Evolutionary conservation across 352 stramenopile genomes (phyloP).

Genomic region (Phytopythium montanum): DNA sequence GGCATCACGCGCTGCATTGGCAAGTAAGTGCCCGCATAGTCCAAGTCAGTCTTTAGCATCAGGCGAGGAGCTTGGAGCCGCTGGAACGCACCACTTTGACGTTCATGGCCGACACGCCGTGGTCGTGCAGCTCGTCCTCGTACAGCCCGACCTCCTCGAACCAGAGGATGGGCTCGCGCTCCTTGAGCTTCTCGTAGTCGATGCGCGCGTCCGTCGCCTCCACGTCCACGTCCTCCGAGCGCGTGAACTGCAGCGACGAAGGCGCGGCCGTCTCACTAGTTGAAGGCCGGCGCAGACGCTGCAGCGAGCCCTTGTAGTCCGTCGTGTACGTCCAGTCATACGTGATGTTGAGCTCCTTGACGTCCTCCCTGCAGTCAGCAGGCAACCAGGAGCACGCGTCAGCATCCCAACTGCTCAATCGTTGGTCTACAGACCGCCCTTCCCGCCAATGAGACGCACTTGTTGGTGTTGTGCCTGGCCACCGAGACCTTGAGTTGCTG

Average conservation of each 20-base stretch:
- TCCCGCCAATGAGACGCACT: too few relatives aligned
- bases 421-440: background rate
- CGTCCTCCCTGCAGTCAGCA: conserved; percentile 37
- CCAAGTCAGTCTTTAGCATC: background rate
- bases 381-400: background rate
- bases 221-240: conserved; percentile 27
- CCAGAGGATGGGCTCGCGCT: conserved; percentile 80
- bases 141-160: conserved; percentile 79
- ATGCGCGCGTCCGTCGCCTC: conserved; percentile 59
- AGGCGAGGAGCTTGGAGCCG: background rate
- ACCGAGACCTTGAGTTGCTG: conserved; percentile 80
- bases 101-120: conserved; percentile 74
- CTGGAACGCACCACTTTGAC: conserved; percentile 69
- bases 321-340: conserved; percentile 87
- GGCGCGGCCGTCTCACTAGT: conserved; percentile 8
- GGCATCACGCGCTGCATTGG: conserved; percentile 70
- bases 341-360: conserved; percentile 81
- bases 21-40: conserved; percentile 4
- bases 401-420: background rate
- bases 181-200: conserved; percentile 75
- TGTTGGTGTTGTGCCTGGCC: conserved; percentile 77
- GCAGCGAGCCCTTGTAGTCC: conserved; percentile 77
- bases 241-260: conserved; percentile 4
- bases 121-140: conserved; percentile 82
- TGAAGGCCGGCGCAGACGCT: conserved; percentile 33